phyloP scores from a whole-genome alignment of 1,139 yeast genomes.

The Taphrina betulina region DNA sequence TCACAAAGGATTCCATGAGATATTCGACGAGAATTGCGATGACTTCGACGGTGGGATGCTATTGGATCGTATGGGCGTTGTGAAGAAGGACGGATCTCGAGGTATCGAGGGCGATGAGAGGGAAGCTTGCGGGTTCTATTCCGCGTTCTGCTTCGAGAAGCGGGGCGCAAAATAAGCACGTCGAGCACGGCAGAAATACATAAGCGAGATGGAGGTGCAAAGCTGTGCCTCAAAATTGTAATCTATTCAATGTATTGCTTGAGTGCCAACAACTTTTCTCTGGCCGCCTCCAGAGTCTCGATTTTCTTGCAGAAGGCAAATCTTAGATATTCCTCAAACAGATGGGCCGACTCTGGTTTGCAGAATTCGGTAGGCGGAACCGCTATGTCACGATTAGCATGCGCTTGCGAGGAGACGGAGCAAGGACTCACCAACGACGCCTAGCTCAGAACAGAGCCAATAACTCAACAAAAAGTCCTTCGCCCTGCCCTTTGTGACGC shows the following conservation, averaged over 20 bases:
- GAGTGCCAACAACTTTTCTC: conserved; percentile 64
- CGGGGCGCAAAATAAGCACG: conserved; percentile 35
- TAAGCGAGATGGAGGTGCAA: not conserved
- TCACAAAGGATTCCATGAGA: conserved; percentile 75
- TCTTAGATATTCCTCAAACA: conserved; percentile 80
- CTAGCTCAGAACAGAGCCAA: conserved; percentile 89
- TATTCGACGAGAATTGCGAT: conserved; percentile 73
- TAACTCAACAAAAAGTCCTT: conserved; percentile 84
- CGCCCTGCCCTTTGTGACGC: conserved; percentile 61
- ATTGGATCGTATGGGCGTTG: conserved; percentile 54
- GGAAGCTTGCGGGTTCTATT: conserved; percentile 83
- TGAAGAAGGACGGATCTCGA: conserved; percentile 64
- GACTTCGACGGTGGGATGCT: conserved; percentile 57
- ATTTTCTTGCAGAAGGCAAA: conserved; percentile 97
- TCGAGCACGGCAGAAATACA: too few relatives aligned
- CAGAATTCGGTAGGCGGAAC: conserved; percentile 96
- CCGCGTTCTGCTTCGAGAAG: conserved; percentile 76
- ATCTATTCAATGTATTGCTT: conserved; percentile 54
- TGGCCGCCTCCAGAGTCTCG: conserved; percentile 73
- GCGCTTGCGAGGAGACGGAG: too few relatives aligned
- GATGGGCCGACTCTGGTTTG: conserved; percentile 64
- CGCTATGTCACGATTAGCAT: too few relatives aligned
- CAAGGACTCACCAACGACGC: conserved; percentile 87
- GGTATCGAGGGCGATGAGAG: conserved; percentile 89
- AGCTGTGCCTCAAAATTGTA: not conserved